Base-by-base conservation (phyloP, 2,329 filamentous ascomycete genomes). In the Stromatinia cepivora region DNA sequence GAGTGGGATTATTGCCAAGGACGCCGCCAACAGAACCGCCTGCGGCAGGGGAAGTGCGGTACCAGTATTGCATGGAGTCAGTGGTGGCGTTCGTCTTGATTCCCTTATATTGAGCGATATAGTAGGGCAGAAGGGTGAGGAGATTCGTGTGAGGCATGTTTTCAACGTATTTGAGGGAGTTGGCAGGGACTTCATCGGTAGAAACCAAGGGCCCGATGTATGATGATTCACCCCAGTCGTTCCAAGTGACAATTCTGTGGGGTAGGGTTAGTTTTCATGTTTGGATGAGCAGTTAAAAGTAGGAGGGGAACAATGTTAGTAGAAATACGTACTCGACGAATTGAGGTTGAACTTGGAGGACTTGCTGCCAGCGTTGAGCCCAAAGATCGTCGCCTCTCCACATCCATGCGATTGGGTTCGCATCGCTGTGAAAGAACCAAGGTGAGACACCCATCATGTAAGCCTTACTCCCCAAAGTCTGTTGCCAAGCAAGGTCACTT, bases 361-460 rank as follows among this genome's bases (percentile, higher is more conserved):
- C 80, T 69, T 85, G 79, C 42, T 81, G 78, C 87, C 87, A 89
- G 11, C 87, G 84, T 67, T 86, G 80, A 71, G 82, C 83, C 87
- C 88, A 90, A 17, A 90, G 77, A 68, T 84, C 80, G 72, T 89
- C 87, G n/a, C 86, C 85, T 31, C 82, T 82, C 81, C 85, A 90
- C 8, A 88, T 79, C 87, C 87, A 90, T 75, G 88, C 87, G 79
- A 89, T 89, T 54, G 79, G 77, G 73, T 82, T 88, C 9, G 80
- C 79, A 0, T 85, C 83, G 70, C 87, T 85, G 62, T 87, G 88
- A 77, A 84, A 88, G 77, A 88, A 88, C 85, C 85, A 87, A 0
- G 86, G 85, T 0, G 83, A 84, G n/a, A 86, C 82, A 2, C 84
- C 81, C 83, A 86, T 86, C 82, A 87, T 86, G 67, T 81, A 84